Evolutionary conservation across 495 filamentous ascomycete species (phyloP).

Genomic region (Mycothermus thermophilus): DNA sequence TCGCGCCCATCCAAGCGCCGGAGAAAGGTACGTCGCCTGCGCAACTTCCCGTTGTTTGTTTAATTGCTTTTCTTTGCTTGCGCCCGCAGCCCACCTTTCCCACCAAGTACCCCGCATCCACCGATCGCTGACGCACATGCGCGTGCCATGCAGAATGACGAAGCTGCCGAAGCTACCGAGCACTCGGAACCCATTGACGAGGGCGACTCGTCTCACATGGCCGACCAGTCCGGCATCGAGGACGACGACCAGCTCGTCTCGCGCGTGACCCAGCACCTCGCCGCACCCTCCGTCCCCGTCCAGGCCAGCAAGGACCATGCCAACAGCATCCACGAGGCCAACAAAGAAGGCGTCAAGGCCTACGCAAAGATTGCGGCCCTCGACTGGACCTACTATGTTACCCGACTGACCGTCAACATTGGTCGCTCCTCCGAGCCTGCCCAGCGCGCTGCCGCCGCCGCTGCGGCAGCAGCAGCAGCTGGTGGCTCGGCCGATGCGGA

Average conservation of each 20-base stretch:
- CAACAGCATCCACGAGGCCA: slow-evolving; percentile 54
- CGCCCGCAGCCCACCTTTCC: slow-evolving; percentile 1
- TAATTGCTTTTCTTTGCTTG: slow-evolving; percentile 1
- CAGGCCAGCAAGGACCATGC: slow-evolving; percentile 61
- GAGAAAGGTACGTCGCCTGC: slow-evolving; percentile 47
- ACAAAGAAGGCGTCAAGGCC: slow-evolving; percentile 64
- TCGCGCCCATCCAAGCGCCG: slow-evolving; percentile 59
- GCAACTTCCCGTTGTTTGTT: slow-evolving; percentile 12
- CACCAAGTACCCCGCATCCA: no score
- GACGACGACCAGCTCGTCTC: slow-evolving; percentile 51
- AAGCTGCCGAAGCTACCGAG: slow-evolving; percentile 10
- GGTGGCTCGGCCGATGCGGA: no score
- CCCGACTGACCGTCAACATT: slow-evolving; percentile 64
- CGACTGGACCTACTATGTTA: slow-evolving; percentile 92
- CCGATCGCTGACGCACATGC: no score
- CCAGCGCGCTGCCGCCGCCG: slow-evolving; percentile 19
- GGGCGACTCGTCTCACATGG: slow-evolving; percentile 27
- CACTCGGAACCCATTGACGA: slow-evolving; percentile 21
- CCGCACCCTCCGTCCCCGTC: slow-evolving; percentile 39
- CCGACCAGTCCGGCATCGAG: slow-evolving; percentile 36
- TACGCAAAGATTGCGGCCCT: slow-evolving; percentile 87
- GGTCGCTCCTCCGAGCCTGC: slow-evolving; percentile 58
- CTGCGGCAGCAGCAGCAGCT: no score
- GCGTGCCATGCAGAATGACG: slow-evolving; percentile 11
- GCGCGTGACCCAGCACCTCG: slow-evolving; percentile 56